Evolutionary conservation across 1,284 basidiomycete species (phyloP).

Genomic region (Boletellus sp.): DNA sequence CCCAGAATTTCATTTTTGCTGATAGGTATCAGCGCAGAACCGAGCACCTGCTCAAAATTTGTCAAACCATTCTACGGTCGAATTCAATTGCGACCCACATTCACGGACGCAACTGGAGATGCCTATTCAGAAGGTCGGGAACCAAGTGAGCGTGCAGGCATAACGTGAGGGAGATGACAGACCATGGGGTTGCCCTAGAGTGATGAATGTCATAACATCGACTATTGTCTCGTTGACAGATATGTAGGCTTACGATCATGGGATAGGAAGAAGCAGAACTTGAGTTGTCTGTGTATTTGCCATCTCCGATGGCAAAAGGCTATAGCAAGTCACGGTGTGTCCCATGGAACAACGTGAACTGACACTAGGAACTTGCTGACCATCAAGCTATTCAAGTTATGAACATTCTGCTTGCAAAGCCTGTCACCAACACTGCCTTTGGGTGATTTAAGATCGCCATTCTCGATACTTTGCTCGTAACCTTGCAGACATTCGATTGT

Average conservation of each 20-base stretch:
- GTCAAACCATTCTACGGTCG: background rate
- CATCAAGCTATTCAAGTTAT: slow-evolving; percentile 4
- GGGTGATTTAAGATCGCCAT: background rate
- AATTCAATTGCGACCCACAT: slow-evolving; percentile 1
- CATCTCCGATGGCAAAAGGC: slow-evolving; percentile 5
- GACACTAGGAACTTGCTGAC: slow-evolving; percentile 4
- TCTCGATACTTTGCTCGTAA: background rate
- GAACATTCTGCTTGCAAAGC: background rate
- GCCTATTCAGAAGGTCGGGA: background rate
- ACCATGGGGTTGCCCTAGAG: background rate
- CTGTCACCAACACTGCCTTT: background rate
- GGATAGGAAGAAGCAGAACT: background rate
- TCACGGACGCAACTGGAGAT: background rate
- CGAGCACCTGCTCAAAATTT: slow-evolving; percentile 1
- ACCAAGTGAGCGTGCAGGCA: background rate
- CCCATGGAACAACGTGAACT: background rate
- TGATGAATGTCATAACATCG: background rate
- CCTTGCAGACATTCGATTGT: background rate
- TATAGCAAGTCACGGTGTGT: background rate
- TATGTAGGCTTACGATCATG: slow-evolving; percentile 6
- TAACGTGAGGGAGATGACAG: background rate
- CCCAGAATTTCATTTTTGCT: slow-evolving; percentile 6
- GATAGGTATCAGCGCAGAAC: background rate
- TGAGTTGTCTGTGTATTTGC: background rate
- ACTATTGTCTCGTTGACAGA: background rate